Percentiles rank a stretch among this genome's conserved stretches.
Conservation (phyloP, 176 grass and related monocot genomes). For the Triticum urartu region DNA sequence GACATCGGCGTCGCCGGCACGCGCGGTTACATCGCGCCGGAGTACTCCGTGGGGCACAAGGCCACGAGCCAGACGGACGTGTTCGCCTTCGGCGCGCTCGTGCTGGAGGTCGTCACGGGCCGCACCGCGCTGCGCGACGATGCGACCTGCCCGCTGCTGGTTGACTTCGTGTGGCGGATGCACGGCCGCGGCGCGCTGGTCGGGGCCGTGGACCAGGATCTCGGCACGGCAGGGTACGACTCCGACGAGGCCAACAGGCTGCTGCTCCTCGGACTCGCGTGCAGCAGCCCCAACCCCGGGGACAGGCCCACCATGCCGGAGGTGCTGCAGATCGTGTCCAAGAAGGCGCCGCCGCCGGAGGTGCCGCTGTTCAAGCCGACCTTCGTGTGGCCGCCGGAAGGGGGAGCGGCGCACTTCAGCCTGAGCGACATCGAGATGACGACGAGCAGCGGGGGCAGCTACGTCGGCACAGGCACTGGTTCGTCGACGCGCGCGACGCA, state of each 20-base stretch:
- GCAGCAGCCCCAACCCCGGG: slow-evolving; percentile 44
- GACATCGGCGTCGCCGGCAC: slow-evolving; percentile 57
- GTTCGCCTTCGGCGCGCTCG: slow-evolving; percentile 54
- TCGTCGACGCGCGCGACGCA: background rate
- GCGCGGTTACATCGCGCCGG: slow-evolving; percentile 61
- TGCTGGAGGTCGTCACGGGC: slow-evolving; percentile 55
- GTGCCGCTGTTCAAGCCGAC: slow-evolving; percentile 35
- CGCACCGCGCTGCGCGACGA: slow-evolving; percentile 20
- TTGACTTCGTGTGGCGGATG: slow-evolving; percentile 59
- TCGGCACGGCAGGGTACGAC: slow-evolving; percentile 32
- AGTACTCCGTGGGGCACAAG: slow-evolving; percentile 46
- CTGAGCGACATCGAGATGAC: slow-evolving; percentile 28
- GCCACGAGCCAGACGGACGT: slow-evolving; percentile 50
- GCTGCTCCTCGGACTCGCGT: slow-evolving; percentile 52
- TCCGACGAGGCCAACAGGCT: slow-evolving; percentile 32
- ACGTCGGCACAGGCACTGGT: background rate
- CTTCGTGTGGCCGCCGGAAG: slow-evolving; percentile 54
- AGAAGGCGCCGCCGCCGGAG: slow-evolving; percentile 30
- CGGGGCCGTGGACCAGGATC: slow-evolving; percentile 39
- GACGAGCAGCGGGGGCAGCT: slow-evolving; percentile 9
- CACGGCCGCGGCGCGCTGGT: slow-evolving; percentile 46
- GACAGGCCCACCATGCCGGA: slow-evolving; percentile 43
- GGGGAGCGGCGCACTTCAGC: background rate
- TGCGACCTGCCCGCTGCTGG: slow-evolving; percentile 22
- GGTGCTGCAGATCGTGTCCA: slow-evolving; percentile 50